phyloP scores from a whole-genome alignment of 2,329 filamentous ascomycete genomes.

The Fusarium xyrophilum region DNA sequence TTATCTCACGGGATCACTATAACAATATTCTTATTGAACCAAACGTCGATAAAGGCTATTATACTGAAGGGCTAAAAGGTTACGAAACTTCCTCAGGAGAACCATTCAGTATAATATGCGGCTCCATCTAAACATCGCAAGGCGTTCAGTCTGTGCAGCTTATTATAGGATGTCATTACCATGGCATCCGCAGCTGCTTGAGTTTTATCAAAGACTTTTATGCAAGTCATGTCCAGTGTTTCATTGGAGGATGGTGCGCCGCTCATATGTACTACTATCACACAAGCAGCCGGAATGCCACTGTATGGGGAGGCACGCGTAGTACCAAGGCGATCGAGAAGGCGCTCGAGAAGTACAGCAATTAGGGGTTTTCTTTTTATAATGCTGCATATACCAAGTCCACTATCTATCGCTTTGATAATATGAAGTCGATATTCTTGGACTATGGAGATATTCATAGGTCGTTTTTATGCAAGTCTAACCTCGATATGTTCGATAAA shows the following conservation, averaged over 20 bases:
- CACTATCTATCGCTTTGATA: constrained; percentile 1
- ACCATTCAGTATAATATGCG: constrained; percentile 8
- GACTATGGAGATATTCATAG: constrained; percentile 14
- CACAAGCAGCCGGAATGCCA: neutral
- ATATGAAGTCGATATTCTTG: constrained; percentile 4
- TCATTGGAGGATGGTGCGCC: constrained; percentile 14
- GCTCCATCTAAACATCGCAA: neutral
- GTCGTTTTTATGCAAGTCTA: neutral
- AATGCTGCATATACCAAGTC: neutral
- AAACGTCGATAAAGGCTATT: neutral
- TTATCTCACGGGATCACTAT: neutral
- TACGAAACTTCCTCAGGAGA: neutral
- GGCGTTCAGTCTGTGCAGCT: constrained; percentile 4
- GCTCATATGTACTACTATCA: constrained; percentile 18
- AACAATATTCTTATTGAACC: neutral
- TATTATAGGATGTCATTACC: constrained; percentile 11
- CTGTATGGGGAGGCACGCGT: neutral
- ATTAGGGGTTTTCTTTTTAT: neutral
- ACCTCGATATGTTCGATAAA: neutral
- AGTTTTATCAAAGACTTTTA: constrained; percentile 23
- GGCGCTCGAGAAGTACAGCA: constrained; percentile 5
- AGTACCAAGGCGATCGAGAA: neutral
- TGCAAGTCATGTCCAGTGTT: constrained; percentile 16
- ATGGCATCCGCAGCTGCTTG: constrained; percentile 3
- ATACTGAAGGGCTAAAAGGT: neutral